Base-by-base conservation (phyloP, 306 rosid species). In the Lotus japonicus region DNA sequence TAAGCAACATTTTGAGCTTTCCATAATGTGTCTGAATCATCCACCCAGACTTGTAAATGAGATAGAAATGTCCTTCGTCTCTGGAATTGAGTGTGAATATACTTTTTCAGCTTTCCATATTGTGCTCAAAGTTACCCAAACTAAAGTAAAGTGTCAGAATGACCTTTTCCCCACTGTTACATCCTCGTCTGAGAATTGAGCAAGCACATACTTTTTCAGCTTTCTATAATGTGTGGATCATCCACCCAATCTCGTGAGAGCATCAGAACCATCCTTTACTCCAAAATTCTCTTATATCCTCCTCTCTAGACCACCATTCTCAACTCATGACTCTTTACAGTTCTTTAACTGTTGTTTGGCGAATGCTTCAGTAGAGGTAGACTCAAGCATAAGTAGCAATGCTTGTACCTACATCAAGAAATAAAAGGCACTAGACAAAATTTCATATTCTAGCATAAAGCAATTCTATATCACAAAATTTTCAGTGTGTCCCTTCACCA, bases 401-500 rank as follows among this genome's bases (percentile, higher is more conserved):
- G 60, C 72, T 46, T 33, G 49, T 66, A 58, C 71, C 84, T 83
- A 52, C 72, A 60, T 35, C 26, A 55, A 56, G 59, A 51, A 26
- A 31, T 0, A 52, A n/a, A 3, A 14, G 52, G 46, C n/a, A 14
- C 6, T 9, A 11, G 77, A 84, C 81, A 84, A 53, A 70, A 78
- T 35, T 44, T 72, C 58, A 83, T 56, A 49, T 62, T 53, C 68
- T 11, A 50, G 63, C 31, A 64, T 49, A 35, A 42, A 58, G 11
- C 65, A 73, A 28, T 31, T 63, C 14, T 58, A 51, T 66, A 64
- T 50, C 55, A 53, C 64, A n/a, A 26, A 26, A 15, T 19, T 49
- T 59, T 31, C 36, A 31, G 36, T 2, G 7, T 31, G 36, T 5
- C 36, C 36, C 36, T 5, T 7, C 31, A 26, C 4, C 31, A 26